Conservation (phyloP, 2,329 filamentous ascomycete species). For the Claviceps humidiphila region DNA sequence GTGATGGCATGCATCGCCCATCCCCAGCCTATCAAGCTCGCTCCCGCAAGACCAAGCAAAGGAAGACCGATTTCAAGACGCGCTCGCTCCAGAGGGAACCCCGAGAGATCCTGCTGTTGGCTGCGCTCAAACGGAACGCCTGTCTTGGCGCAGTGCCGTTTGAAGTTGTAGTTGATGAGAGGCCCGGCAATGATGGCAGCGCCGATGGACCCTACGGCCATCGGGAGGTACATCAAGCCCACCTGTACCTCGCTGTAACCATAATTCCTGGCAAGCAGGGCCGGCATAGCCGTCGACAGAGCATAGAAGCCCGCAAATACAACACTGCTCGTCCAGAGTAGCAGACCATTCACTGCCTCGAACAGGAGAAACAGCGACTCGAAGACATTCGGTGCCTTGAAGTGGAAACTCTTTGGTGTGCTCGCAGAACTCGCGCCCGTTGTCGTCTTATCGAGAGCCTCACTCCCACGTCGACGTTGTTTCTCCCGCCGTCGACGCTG, state of each 20-base stretch:
- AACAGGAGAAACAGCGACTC: slow-evolving; percentile 26
- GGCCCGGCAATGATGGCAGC: slow-evolving; percentile 35
- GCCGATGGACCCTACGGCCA: slow-evolving; percentile 35
- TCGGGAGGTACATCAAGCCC: slow-evolving; percentile 39
- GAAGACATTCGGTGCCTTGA: slow-evolving; percentile 27
- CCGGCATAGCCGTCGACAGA: slow-evolving; percentile 31
- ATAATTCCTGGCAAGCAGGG: slow-evolving; percentile 37
- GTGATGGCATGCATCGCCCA: slow-evolving; percentile 33
- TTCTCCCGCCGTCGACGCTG: slow-evolving; percentile 9
- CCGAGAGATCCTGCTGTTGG: slow-evolving; percentile 33
- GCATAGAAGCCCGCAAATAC: slow-evolving; percentile 38
- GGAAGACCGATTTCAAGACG: slow-evolving; percentile 36
- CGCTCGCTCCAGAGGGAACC: slow-evolving; percentile 38
- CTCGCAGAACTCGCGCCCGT: slow-evolving; percentile 8
- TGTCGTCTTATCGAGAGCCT: neutral
- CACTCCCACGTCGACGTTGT: neutral
- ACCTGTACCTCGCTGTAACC: slow-evolving; percentile 42
- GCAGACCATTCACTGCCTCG: slow-evolving; percentile 28
- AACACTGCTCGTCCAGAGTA: slow-evolving; percentile 31
- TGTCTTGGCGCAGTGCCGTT: slow-evolving; percentile 40
- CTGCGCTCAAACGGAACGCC: slow-evolving; percentile 40
- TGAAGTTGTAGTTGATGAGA: slow-evolving; percentile 54
- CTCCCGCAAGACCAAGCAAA: slow-evolving; percentile 35
- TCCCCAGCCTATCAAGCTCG: slow-evolving; percentile 35
- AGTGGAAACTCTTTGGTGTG: slow-evolving; percentile 18